Percentiles rank a stretch among this genome's conserved stretches.
Evolutionary conservation across 805 yeast species (phyloP).

Genomic region (Kazachstania psychrophila): DNA sequence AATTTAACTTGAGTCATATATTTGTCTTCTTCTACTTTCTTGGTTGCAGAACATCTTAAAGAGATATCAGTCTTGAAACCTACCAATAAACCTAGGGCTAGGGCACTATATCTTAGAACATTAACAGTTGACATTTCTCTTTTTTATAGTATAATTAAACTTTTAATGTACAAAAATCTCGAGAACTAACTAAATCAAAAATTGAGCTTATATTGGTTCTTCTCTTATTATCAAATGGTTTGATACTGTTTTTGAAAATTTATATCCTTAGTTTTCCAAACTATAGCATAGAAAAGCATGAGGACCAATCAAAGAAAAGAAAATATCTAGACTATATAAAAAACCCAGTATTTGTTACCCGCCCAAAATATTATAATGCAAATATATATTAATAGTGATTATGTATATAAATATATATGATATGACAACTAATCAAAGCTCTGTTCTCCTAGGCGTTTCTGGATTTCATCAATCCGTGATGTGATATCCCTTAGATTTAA

Average conservation of each 20-base stretch:
- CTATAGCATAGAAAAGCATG: too few relatives aligned
- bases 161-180: too few relatives aligned
- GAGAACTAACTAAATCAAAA: too few relatives aligned
- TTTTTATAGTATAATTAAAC: background rate
- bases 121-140: constrained; percentile 40
- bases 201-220: too few relatives aligned
- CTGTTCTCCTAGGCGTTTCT: constrained; percentile 48
- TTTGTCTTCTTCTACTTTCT: constrained; percentile 47
- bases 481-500: constrained; percentile 50
- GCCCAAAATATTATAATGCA: too few relatives aligned
- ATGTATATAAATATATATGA: background rate
- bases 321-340: too few relatives aligned
- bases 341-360: too few relatives aligned
- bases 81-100: constrained; percentile 79
- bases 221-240: too few relatives aligned
- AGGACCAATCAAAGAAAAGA: too few relatives aligned
- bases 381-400: background rate
- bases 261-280: too few relatives aligned
- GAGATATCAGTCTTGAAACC: constrained; percentile 79
- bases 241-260: too few relatives aligned
- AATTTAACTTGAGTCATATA: constrained; percentile 61
- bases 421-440: constrained; percentile 16
- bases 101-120: constrained; percentile 85
- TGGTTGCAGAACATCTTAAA: constrained; percentile 51
- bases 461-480: constrained; percentile 38